Base-by-base conservation (phyloP, 495 filamentous ascomycete genomes). In the Penicillium canariense region DNA sequence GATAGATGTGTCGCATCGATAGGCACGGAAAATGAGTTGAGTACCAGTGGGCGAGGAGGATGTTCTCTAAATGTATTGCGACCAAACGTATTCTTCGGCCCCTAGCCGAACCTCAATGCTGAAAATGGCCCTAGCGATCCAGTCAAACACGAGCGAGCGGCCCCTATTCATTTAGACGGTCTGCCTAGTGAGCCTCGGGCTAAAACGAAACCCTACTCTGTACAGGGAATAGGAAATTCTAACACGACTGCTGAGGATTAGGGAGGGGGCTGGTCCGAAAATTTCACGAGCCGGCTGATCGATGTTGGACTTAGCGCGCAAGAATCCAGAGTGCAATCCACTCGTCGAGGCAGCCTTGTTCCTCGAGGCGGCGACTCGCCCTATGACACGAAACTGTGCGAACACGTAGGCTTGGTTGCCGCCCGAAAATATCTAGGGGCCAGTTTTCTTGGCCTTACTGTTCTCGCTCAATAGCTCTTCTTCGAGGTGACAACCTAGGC, bases 141-240 rank as follows among this genome's bases (percentile, higher is more conserved):
- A 42, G 38, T 42, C 38, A 39, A 42, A 42, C 38, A 42, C 38
- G 38, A 22, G 38, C 38, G 38, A 18, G 25, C n/a, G 38, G 38
- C 20, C 38, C 38, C 20, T 22, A 23, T 10, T 22, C 5, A 12
- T 10, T 22, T 25, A 14, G 11, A 22, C 10, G 20, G 15, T 3
- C 38, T 4, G 20, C 38, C 38, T 14, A 23, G 11, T 25, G 38
- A 42, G 38, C 38, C 38, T 42, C 38, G 20, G n/a, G 20, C 38
- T 8, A 42, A 42, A 25, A 12, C 20, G 38, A 25, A 25, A 8
- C n/a, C n/a, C n/a, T n/a, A n/a, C n/a, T n/a, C n/a, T n/a, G n/a
- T n/a, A n/a, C n/a, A 23, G 20, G n/a, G 3, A 42, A 42, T 22
- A 42, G 18, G 38, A 42, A 22, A 12, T 4, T 42, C 25, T 42